These are phyloP conservation scores for Termitomyces sp. DNA, from an alignment of 768 basidiomycete species.

Conservation along the genomic window DNA sequence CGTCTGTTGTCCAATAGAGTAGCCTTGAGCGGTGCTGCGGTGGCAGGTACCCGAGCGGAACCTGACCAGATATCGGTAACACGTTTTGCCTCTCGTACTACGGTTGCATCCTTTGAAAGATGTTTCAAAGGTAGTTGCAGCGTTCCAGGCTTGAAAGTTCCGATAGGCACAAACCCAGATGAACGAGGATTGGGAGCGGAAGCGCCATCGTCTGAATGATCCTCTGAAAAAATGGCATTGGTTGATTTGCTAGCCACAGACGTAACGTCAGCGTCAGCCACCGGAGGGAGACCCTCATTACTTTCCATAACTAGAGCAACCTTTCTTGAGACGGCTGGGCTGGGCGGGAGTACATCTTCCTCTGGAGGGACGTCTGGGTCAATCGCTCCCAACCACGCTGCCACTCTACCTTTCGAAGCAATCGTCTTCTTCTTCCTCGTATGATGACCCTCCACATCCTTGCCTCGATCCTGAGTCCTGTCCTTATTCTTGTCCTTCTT, in stretches of 20 bases:
- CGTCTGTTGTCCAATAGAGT: not conserved
- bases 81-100: conserved; percentile 32
- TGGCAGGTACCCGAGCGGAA: not conserved
- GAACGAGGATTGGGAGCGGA: conserved; percentile 66
- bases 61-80: conserved; percentile 39
- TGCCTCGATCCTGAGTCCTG: conserved; percentile 17
- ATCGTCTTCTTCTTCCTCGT: conserved; percentile 18
- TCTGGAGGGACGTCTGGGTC: conserved; percentile 55
- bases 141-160: conserved; percentile 44
- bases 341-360: conserved; percentile 42
- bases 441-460: conserved; percentile 22
- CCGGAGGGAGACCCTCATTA: not conserved
- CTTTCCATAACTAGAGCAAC: conserved; percentile 1
- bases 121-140: conserved; percentile 21
- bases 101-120: conserved; percentile 24
- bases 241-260: not conserved
- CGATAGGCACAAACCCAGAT: conserved; percentile 71
- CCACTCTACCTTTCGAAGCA: conserved; percentile 66
- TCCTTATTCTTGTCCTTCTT: conserved; percentile 24
- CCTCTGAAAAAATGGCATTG: not conserved
- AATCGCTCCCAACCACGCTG: conserved; percentile 73
- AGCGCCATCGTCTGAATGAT: conserved; percentile 18
- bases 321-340: conserved; percentile 18
- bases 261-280: not conserved
- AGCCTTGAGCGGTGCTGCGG: not conserved